Percentiles rank a stretch among this genome's conserved stretches.
These are phyloP conservation scores for Drosera capensis DNA, from an alignment of 148 eudicot species.

Conservation along the genomic window DNA sequence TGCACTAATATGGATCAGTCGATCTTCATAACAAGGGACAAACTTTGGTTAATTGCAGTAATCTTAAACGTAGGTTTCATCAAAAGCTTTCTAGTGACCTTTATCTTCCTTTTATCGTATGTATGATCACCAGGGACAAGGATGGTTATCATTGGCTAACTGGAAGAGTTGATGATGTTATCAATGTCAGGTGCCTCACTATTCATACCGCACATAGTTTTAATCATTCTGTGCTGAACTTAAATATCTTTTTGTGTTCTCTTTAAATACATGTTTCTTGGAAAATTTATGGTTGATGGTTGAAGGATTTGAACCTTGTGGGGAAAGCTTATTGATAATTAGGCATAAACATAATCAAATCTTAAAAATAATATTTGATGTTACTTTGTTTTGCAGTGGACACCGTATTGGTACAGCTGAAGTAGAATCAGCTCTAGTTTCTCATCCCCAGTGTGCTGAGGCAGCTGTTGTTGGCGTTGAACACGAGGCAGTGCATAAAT, in stretches of 20 bases:
- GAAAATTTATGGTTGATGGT: no score
- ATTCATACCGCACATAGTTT: slow-evolving; percentile 2
- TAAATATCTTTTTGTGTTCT: no score
- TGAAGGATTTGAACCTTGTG: no score
- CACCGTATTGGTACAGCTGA: slow-evolving; percentile 99
- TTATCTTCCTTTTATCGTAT: background rate
- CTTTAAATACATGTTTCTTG: no score
- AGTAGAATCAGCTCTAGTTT: slow-evolving; percentile 98
- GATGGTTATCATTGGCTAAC: slow-evolving; percentile 99
- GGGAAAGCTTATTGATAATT: no score
- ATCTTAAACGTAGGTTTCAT: no score
- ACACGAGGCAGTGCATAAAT: slow-evolving; percentile 52
- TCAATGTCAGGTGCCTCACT: slow-evolving; percentile 71
- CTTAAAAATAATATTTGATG: no score
- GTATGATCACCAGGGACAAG: slow-evolving; percentile 52
- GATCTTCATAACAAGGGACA: no score
- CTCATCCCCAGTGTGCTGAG: slow-evolving; percentile 92
- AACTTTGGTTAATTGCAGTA: no score
- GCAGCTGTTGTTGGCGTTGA: slow-evolving; percentile 99
- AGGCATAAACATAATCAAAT: no score
- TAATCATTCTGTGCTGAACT: background rate
- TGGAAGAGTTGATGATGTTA: slow-evolving; percentile 99
- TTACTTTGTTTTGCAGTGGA: slow-evolving; percentile 37
- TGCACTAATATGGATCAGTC: no score
- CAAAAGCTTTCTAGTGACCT: background rate